Evolutionary conservation across 2,329 filamentous ascomycete genomes (phyloP), one percentile per base, ranked within the genome.

Genomic region (Fulvia fulva): DNA sequence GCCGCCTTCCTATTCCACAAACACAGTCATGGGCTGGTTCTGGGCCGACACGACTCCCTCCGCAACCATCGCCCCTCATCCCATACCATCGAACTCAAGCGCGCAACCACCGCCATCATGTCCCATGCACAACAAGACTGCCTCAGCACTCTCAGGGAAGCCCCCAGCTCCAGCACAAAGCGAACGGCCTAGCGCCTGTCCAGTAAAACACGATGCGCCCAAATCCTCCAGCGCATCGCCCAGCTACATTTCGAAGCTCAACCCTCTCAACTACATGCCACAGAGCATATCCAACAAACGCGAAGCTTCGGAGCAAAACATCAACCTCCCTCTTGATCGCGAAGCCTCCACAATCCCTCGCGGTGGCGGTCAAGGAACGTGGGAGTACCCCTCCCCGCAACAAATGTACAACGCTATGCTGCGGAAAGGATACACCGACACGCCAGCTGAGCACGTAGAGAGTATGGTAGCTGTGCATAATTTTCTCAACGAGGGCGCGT

Each of bases 341-440:
- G 91, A 97, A 74, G 78, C 83, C 28, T 96, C 90, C 0, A 91
- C 92, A 0, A 99, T 99, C 67, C 94, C 94, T n/a, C 89, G 89
- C 66, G 90, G 89, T 68, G 86, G 88, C 67, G 77, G 76, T 59
- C 83, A 85, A 50, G 82, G 87, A 53, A 95, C 90, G 69, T 99
- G 94, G 94, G 94, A 97, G 75, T 99, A 99, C 72, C 94, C 94
- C 0, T 97, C 91, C 0, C 93, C 94, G 0, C 94, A 99, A 78
- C 94, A 99, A 76, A 99, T 99, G 94, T 99, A 97, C 81, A 97
- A 99, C 71, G 94, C 94, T 7, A 88, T 99, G 77, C 79, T 97
- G 61, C 88, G 94, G 63, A 99, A 99, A 76, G 94, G 94, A 58
- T 94, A 97, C 76, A 91, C 89, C 0, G 92, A 97, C 73, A 97